A percentile compares a stretch with the other conserved stretches of the same genome.
These are phyloP conservation scores for Sphagnum tenellum DNA, from an alignment of 225 moss, liverwort and hornwort genomes.

Conservation along the genomic window DNA sequence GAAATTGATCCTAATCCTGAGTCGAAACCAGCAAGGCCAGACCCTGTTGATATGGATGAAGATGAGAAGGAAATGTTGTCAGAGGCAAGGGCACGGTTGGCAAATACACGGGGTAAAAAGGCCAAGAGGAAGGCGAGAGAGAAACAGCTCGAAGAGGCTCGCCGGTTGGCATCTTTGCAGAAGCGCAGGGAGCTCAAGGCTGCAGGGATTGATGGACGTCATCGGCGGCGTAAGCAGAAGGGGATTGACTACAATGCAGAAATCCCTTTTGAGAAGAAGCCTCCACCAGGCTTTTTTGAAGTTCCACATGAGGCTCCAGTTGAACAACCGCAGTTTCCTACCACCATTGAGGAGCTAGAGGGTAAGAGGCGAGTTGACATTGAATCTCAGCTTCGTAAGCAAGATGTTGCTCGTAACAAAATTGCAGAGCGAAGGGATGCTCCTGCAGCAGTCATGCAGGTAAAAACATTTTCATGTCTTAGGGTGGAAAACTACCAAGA, in stretches of 20 bases:
- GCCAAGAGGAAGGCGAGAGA: slow-evolving; percentile 91
- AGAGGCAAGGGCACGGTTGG: slow-evolving; percentile 88
- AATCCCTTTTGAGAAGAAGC: slow-evolving; percentile 87
- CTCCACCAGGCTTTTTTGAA: slow-evolving; percentile 77
- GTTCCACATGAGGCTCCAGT: slow-evolving; percentile 68
- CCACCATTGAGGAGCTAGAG: slow-evolving; percentile 82
- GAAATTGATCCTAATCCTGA: slow-evolving; percentile 95
- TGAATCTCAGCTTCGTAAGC: slow-evolving; percentile 74
- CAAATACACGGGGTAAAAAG: slow-evolving; percentile 91
- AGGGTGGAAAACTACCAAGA: too few species aligned
- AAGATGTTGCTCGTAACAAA: slow-evolving; percentile 71
- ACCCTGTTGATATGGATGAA: slow-evolving; percentile 97
- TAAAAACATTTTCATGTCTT: background rate
- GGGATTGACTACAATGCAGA: slow-evolving; percentile 94
- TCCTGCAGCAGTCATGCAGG: slow-evolving; percentile 81
- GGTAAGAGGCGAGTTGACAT: slow-evolving; percentile 84
- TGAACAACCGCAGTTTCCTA: slow-evolving; percentile 78
- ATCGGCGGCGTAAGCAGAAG: slow-evolving; percentile 85
- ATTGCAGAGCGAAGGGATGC: slow-evolving; percentile 74
- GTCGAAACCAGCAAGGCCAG: slow-evolving; percentile 90
- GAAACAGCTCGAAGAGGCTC: slow-evolving; percentile 87
- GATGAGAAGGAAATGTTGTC: slow-evolving; percentile 98
- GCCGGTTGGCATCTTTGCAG: slow-evolving; percentile 83
- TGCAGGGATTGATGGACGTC: slow-evolving; percentile 84
- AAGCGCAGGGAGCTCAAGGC: slow-evolving; percentile 93